A percentile compares a stretch with the other conserved stretches of the same genome.
These are phyloP conservation scores for Lithohypha guttulata DNA, from an alignment of 2,329 filamentous ascomycete species.

Conservation along the genomic window DNA sequence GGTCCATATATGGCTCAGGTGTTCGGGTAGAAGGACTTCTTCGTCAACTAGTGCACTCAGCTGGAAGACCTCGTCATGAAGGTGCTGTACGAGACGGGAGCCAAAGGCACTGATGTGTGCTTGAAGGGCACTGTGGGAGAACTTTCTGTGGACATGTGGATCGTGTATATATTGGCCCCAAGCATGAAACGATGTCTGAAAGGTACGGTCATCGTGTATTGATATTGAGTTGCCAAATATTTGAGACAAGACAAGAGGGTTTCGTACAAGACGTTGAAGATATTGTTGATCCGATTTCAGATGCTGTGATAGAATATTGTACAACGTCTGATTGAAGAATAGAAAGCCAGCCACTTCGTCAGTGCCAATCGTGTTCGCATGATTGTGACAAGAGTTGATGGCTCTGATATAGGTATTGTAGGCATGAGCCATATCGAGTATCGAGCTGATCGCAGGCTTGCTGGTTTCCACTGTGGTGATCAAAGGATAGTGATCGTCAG, in stretches of 20 bases:
- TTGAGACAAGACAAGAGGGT: neutral
- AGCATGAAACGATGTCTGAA: neutral
- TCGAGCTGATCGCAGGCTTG: slow-evolving; percentile 2
- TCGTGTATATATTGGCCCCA: slow-evolving; percentile 7
- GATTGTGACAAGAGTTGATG: slow-evolving; percentile 21
- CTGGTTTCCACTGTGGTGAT: slow-evolving; percentile 14
- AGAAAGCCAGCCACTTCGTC: slow-evolving; percentile 19
- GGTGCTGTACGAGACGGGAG: slow-evolving; percentile 20
- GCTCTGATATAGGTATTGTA: slow-evolving; percentile 21
- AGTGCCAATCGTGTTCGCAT: slow-evolving; percentile 15
- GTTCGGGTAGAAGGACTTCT: slow-evolving; percentile 16
- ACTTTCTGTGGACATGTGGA: neutral
- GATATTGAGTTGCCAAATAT: neutral
- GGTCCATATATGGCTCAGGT: slow-evolving; percentile 19
- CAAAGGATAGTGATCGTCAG: slow-evolving; percentile 20
- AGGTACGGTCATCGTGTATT: slow-evolving; percentile 1
- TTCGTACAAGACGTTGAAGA: slow-evolving; percentile 1
- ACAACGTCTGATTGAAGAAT: slow-evolving; percentile 20
- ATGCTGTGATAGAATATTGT: slow-evolving; percentile 13
- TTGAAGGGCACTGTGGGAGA: slow-evolving; percentile 1
- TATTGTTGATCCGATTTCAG: slow-evolving; percentile 4
- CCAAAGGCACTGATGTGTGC: slow-evolving; percentile 17
- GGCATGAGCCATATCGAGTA: slow-evolving; percentile 18
- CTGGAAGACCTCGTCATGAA: slow-evolving; percentile 22
- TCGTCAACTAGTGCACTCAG: slow-evolving; percentile 14